Evolutionary conservation across 2,329 filamentous ascomycete species (phyloP).

Genomic region (Colletotrichum kahawae): DNA sequence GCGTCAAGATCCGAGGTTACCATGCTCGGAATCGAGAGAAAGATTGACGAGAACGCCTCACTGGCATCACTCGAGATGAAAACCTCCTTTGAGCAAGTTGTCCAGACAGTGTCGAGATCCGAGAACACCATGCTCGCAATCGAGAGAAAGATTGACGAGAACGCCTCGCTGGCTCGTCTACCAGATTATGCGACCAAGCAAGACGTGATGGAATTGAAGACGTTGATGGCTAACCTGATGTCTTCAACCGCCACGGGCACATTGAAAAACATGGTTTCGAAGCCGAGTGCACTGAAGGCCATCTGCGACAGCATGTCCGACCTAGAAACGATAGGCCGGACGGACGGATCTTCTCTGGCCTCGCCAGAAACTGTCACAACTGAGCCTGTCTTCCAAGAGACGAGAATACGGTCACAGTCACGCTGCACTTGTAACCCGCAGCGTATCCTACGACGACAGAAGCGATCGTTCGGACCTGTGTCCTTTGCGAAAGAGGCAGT

Average conservation of each 20-base stretch:
- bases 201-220: not conserved
- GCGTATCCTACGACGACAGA: not conserved
- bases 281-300: not conserved
- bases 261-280: not conserved
- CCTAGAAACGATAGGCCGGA: no score
- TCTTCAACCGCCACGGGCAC: not conserved
- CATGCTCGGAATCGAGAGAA: not conserved
- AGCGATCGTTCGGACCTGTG: accelerated
- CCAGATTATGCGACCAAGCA: not conserved
- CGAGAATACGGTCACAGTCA: not conserved
- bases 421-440: not conserved
- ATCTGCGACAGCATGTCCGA: no score
- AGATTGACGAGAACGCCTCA: not conserved
- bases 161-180: accelerated
- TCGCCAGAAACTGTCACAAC: no score
- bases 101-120: not conserved
- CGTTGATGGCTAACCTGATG: not conserved
- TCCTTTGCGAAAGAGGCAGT: not conserved
- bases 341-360: no score
- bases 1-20: not conserved
- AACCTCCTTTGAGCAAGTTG: not conserved
- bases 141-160: not conserved
- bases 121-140: not conserved
- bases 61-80: not conserved
- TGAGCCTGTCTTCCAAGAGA: no score